A percentile compares a stretch with the other conserved stretches of the same genome.
These are phyloP conservation scores for Lactarius hatsudake DNA, from an alignment of 768 basidiomycete genomes.

Conservation along the genomic window DNA sequence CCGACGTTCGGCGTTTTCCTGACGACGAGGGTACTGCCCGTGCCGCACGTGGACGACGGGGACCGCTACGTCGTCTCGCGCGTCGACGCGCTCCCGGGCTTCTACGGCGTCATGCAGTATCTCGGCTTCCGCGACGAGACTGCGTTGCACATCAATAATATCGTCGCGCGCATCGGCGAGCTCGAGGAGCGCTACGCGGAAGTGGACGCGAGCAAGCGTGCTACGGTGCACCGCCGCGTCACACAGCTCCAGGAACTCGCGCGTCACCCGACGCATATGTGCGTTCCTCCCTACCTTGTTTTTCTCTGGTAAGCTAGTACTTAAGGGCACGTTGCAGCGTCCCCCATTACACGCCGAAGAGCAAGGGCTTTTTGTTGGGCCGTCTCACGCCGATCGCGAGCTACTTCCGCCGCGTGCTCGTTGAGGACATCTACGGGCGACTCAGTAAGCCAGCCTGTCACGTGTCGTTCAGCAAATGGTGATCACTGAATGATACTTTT, in stretches of 20 bases:
- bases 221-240: conserved; percentile 35
- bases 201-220: conserved; percentile 29
- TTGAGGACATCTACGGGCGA: conserved; percentile 61
- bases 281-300: conserved; percentile 27
- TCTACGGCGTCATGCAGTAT: conserved; percentile 59
- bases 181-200: conserved; percentile 42
- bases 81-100: conserved; percentile 53
- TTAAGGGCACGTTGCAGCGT: conserved; percentile 37
- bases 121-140: conserved; percentile 57
- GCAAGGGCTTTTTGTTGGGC: conserved; percentile 37
- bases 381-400: conserved; percentile 37
- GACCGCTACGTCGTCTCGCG: conserved; percentile 60
- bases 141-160: conserved; percentile 38
- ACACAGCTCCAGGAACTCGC: conserved; percentile 44
- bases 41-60: conserved; percentile 45
- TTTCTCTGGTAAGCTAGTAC: not conserved
- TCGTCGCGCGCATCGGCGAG: conserved; percentile 49
- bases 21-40: conserved; percentile 51
- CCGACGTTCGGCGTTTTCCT: conserved; percentile 69
- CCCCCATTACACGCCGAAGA: conserved; percentile 56
- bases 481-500: not conserved
- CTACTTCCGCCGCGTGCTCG: conserved; percentile 49
- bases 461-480: not conserved
- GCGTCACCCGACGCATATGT: conserved; percentile 55
- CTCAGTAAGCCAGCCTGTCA: conserved; percentile 39